phyloP scores from a whole-genome alignment of 768 basidiomycete species.

The Amanita jacksonii region DNA sequence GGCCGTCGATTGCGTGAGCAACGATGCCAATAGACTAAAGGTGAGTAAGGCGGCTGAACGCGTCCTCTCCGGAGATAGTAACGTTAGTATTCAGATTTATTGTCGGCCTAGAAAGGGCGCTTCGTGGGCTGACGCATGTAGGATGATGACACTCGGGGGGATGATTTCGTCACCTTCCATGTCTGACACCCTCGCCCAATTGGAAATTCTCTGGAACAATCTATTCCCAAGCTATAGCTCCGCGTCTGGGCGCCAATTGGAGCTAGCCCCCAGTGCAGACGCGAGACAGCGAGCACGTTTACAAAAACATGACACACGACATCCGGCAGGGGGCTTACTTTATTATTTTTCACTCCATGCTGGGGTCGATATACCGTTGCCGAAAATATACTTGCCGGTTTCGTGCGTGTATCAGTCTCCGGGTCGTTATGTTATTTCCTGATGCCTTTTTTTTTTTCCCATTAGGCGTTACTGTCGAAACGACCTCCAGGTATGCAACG shows the following conservation, averaged over 20 bases:
- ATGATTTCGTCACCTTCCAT: constrained; percentile 15
- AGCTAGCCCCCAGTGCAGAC: constrained; percentile 8
- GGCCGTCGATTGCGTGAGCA: constrained; percentile 20
- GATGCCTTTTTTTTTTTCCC: no score
- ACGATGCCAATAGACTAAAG: constrained; percentile 21
- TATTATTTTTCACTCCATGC: constrained; percentile 23
- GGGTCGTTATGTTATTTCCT: no score
- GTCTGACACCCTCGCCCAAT: constrained; percentile 12
- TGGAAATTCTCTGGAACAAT: constrained; percentile 21
- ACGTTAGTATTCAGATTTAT: constrained; percentile 23
- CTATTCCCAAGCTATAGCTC: constrained; percentile 21
- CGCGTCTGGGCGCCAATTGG: constrained; percentile 14
- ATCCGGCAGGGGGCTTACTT: constrained; percentile 19
- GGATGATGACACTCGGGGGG: constrained; percentile 20
- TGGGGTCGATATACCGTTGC: constrained; percentile 18
- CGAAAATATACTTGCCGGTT: constrained; percentile 24
- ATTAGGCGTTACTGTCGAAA: constrained; percentile 22
- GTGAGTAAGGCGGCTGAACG: no score
- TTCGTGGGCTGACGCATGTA: constrained; percentile 20
- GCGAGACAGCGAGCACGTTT: constrained; percentile 3
- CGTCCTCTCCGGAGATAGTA: no score
- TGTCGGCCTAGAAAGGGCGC: constrained; percentile 18
- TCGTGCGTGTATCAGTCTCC: no score
- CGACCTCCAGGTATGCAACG: constrained; percentile 17
- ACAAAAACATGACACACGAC: constrained; percentile 12